Conservation (phyloP, 345 rosid species). For the Anacardium occidentale region DNA sequence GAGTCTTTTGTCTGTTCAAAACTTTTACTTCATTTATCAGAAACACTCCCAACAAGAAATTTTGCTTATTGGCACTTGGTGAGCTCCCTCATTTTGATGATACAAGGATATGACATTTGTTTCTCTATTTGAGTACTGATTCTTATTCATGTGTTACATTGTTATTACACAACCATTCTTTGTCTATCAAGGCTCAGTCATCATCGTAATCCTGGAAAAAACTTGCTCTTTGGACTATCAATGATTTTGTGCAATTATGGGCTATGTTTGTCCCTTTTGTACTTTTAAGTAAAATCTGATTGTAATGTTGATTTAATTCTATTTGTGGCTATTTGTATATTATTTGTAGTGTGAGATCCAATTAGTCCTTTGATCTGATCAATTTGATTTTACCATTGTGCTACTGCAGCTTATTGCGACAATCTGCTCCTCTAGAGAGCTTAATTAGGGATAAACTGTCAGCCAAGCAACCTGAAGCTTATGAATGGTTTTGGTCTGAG, state of each 20-base stretch:
- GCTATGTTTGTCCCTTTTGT: not conserved
- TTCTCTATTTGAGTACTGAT: not conserved
- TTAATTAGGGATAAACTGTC: slow-evolving; percentile 78
- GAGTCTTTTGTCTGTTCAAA: slow-evolving; percentile 4
- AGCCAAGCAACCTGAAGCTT: slow-evolving; percentile 68
- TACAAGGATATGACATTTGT: not conserved
- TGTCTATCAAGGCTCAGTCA: not conserved
- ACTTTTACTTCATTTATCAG: not conserved
- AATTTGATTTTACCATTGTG: slow-evolving; percentile 16
- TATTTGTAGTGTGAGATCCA: not conserved
- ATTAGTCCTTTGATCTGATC: slow-evolving; percentile 14
- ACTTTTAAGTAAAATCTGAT: not conserved
- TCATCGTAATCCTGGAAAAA: not conserved
- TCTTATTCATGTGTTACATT: not conserved
- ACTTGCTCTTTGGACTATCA: not conserved
- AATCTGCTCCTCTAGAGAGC: slow-evolving; percentile 76
- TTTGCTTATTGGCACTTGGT: slow-evolving; percentile 1
- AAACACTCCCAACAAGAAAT: not conserved
- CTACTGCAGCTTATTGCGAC: slow-evolving; percentile 66
- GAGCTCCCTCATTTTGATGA: not conserved
- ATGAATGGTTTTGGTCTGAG: slow-evolving; percentile 81
- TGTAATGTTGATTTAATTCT: not conserved
- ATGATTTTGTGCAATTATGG: not conserved
- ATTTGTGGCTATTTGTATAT: not conserved
- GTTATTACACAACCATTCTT: not conserved